Conservation (phyloP, 2,329 filamentous ascomycete species). For the Aquanectria penicillioides region DNA sequence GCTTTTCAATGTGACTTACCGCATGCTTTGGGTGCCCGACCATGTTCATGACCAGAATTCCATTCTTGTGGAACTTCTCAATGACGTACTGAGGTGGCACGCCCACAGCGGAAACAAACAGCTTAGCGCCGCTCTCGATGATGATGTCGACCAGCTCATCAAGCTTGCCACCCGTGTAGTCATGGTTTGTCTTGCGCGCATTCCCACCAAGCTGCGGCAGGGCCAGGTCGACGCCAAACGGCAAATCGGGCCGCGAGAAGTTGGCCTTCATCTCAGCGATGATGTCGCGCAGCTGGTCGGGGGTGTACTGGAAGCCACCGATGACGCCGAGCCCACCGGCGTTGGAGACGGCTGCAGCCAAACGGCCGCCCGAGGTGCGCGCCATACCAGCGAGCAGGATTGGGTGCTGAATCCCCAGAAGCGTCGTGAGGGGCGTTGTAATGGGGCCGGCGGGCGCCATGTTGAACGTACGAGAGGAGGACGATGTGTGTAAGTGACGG, state of each 20-base stretch:
- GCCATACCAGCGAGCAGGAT: constrained; percentile 96
- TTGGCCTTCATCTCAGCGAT: constrained; percentile 86
- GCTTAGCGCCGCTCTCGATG: constrained; percentile 81
- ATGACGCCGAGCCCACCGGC: constrained; percentile 86
- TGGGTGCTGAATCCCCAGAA: constrained; percentile 87
- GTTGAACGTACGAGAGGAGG: constrained; percentile 5
- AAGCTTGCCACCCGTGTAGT: constrained; percentile 91
- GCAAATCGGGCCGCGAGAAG: constrained; percentile 72
- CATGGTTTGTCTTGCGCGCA: constrained; percentile 92
- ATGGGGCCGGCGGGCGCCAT: constrained; percentile 65
- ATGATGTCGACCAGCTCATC: constrained; percentile 89
- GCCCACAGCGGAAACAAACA: constrained; percentile 91
- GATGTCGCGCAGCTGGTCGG: constrained; percentile 79
- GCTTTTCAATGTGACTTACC: constrained; percentile 46
- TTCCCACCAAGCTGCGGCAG: constrained; percentile 87
- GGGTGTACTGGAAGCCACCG: constrained; percentile 77
- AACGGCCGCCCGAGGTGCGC: constrained; percentile 78
- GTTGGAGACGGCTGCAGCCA: constrained; percentile 89
- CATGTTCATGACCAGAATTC: constrained; percentile 96
- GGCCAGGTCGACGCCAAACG: constrained; percentile 92
- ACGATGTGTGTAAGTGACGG: constrained; percentile 1
- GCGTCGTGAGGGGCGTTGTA: constrained; percentile 78
- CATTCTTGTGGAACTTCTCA: constrained; percentile 78
- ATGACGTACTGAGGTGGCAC: constrained; percentile 81
- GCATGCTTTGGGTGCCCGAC: constrained; percentile 93